Base-by-base conservation (phyloP, 2,329 filamentous ascomycete species). In the Ophiostoma triangulosporum region DNA sequence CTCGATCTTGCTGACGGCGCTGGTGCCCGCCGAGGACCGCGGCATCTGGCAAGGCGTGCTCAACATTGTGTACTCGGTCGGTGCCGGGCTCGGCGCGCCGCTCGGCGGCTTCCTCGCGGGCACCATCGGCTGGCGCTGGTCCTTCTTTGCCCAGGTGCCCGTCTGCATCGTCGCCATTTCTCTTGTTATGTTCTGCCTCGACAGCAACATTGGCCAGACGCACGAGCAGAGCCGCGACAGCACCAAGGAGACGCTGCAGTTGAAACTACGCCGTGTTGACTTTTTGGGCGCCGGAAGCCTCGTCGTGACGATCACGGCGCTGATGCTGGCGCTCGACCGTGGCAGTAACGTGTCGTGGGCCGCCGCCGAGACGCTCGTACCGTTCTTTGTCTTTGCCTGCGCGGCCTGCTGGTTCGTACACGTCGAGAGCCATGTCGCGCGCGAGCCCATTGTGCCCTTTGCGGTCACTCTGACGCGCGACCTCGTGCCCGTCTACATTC, bases 31-130 rank as follows among this genome's bases (percentile, higher is more conserved):
- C 40, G 70, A 80, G 11, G 75, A 83, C 52, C 68, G 81, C 56
- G 82, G 81, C 0, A 70, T 77, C 2, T 86, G 80, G 78, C 81
- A 85, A 62, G 81, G 81, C 31, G 66, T 66, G 55, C 70, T 84
- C 60, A 86, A 85, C 62, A 74, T 85, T 57, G 72, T 84, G 36
- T 48, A 52, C 20, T 53, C 54, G n/a, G n/a, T 56, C 1, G 54
- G 54, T 6, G 32, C 50, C n/a, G 52, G 54, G n/a, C 48, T 45
- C 11, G 54, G 54, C 6, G 54, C 38, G 22, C 54, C 54, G 2
- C 35, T 56, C 1, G 54, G 54, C 7, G 54, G 54, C 15, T 50
- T 45, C 48, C 35, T 53, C 0, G 46, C 51, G 2, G 50, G 48
- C 2, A 50, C 43, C 2, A 14, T 56, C 4, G 54, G 54, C 12